Evolutionary conservation across 2,329 filamentous ascomycete genomes (phyloP), one percentile per base, ranked within the genome.

Genomic region (Fonsecaea monophora): DNA sequence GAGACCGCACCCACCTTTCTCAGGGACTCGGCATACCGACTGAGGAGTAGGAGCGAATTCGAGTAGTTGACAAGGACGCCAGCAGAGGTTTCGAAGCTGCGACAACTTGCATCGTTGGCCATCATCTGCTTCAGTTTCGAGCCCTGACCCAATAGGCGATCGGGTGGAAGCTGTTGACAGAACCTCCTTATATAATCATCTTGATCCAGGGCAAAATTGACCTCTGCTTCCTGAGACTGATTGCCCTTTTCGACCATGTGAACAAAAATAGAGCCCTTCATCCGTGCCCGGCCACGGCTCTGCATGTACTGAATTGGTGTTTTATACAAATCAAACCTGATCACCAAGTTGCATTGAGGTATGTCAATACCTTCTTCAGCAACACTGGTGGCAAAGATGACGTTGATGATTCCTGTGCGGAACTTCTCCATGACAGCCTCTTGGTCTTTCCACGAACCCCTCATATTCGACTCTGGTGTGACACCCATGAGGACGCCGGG

Each of bases 231-330:
- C 58, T 96, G 90, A 0, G 81, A 80, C 12, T 77, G 70, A 72
- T 97, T 97, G 7, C 84, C 85, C 1, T 78, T 75, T 75, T 98
- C 94, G 2, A 92, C 76, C 91, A 99, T 94, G 73, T 91, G 92
- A 38, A 94, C 85, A 76, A 94, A 97, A 69, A 86, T 88, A 0
- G 95, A 98, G 62, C 90, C 85, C 0, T 80, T 78, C 73, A 92
- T 90, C 45, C 95, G 86, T 12, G 95, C 95, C 62, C 95, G 87
- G 0, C 95, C 95, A 69, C 92, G 87, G 13, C 94, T 97, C 77
- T 99, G 95, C 21, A 98, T 89, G 75, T 97, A 98, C 74, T 96
- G 92, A 60, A 98, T 98, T 77, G 97, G 88, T 0, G 94, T 97
- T 10, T 85, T 84, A 78, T 93, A 97, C 2, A 96, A 85, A 75